A percentile compares a stretch with the other conserved stretches of the same genome.
phyloP scores from a whole-genome alignment of 805 yeast genomes.

The Metschnikowia chrysomelidarum region DNA sequence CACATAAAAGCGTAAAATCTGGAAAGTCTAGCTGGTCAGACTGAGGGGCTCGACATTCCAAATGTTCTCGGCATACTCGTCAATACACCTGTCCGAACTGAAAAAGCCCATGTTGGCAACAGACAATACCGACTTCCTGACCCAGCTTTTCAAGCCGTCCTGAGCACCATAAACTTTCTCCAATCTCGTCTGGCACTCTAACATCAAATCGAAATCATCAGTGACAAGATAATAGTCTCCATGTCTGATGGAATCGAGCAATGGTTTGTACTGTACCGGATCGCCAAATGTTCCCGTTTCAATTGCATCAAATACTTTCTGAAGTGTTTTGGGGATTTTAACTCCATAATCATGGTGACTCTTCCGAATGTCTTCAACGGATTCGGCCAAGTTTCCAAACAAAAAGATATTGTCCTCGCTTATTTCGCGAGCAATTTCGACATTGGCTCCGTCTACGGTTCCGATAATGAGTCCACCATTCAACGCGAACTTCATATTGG shows the following conservation, averaged over 20 bases:
- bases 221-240: constrained; percentile 86
- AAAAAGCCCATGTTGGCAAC: constrained; percentile 96
- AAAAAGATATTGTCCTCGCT: constrained; percentile 92
- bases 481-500: constrained; percentile 92
- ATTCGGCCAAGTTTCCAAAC: constrained; percentile 88
- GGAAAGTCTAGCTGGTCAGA: no score
- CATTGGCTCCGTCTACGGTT: constrained; percentile 96
- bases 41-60: constrained; percentile 84
- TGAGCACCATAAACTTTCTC: constrained; percentile 63
- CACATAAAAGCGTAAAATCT: no score
- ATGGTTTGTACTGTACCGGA: constrained; percentile 59
- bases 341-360: constrained; percentile 64
- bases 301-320: constrained; percentile 61
- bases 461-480: constrained; percentile 94
- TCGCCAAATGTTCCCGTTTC: constrained; percentile 73
- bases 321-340: constrained; percentile 56
- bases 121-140: constrained; percentile 66
- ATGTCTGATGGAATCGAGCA: constrained; percentile 69
- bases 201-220: constrained; percentile 85
- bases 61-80: constrained; percentile 86
- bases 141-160: constrained; percentile 67
- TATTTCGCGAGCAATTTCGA: constrained; percentile 89
- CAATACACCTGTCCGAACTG: constrained; percentile 85
- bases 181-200: constrained; percentile 75
- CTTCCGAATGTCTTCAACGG: constrained; percentile 81